These are phyloP conservation scores for Chalciporus sp. DNA, from an alignment of 1,284 basidiomycete genomes.

Conservation along the genomic window DNA sequence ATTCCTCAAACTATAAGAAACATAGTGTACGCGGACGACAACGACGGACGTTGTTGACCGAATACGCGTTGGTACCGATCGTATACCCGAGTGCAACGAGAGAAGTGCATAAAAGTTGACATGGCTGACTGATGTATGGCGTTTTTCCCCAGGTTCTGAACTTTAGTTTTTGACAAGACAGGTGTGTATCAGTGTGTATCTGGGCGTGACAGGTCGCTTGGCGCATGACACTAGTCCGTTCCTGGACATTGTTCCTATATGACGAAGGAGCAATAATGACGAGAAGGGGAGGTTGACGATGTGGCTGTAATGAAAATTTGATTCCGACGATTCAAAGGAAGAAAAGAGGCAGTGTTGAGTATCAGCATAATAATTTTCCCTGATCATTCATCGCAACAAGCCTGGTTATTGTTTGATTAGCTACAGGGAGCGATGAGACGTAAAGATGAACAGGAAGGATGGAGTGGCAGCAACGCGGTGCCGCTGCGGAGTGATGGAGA, in stretches of 20 bases:
- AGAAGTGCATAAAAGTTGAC: background rate
- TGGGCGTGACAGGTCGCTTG: constrained; percentile 7
- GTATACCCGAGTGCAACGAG: background rate
- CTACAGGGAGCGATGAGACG: constrained; percentile 16
- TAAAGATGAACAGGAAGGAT: constrained; percentile 17
- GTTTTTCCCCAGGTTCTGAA: background rate
- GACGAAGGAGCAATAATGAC: constrained; percentile 15
- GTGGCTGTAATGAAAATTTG: background rate
- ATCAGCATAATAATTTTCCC: background rate
- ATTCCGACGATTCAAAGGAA: background rate
- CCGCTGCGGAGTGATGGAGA: constrained; percentile 26
- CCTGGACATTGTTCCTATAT: constrained; percentile 18
- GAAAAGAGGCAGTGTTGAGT: background rate
- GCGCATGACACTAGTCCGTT: constrained; percentile 2
- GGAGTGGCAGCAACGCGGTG: constrained; percentile 30
- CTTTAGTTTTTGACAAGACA: background rate
- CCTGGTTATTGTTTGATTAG: constrained; percentile 16
- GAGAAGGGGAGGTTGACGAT: constrained; percentile 18
- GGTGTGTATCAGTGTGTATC: background rate
- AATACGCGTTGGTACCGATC: background rate
- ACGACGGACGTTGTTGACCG: background rate
- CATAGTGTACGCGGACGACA: too few relatives aligned
- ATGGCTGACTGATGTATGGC: background rate
- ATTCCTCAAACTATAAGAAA: too few relatives aligned
- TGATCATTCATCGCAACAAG: constrained; percentile 5